Base-by-base conservation (phyloP, 495 filamentous ascomycete species). In the Podospora australis region DNA sequence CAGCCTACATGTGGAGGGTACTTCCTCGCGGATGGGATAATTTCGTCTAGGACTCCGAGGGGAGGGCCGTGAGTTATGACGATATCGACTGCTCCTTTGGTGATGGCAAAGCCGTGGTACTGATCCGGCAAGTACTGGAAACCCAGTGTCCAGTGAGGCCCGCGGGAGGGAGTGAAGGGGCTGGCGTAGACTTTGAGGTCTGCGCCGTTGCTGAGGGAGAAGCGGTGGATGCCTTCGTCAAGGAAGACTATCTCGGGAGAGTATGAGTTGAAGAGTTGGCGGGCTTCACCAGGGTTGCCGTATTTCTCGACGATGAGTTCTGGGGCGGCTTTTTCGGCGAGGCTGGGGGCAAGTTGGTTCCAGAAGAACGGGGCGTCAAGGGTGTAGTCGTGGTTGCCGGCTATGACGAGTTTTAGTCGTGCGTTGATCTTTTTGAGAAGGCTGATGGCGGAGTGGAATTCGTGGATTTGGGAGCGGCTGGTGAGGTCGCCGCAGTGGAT, bases 401-500 rank as follows among this genome's bases (percentile, higher is more conserved):
- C 79, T 43, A 94, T 88, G 26, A 90, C 79, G 28, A 94, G 66
- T 50, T 90, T 94, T 5, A 90, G 64, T 16, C 82, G 76, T 0
- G 87, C 86, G 5, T 78, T 55, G 44, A 82, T 75, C 0, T 44
- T 53, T 13, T 60, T 58, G 11, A 92, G 68, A 57, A 86, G 73
- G 2, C 66, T 44, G 17, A 90, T 55, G 7, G 72, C 67, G 6
- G 54, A 47, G 11, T 69, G 59, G 55, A 82, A 81, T 54, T 88
- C 78, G 32, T 59, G 40, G 2, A 75, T 39, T 11, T 73, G 72
- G 2, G 84, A 85, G 43, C 77, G 62, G 46, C 76, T 74, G 7
- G 86, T 90, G 19, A 90, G 60, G 62, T 90, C 86, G 34, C 86
- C 85, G 52, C 79, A 83, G 61, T 90, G 87, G 13, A 92, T 73